Evolutionary conservation across 2,329 filamentous ascomycete species (phyloP).

Genomic region (Pseudogymnoascus pannorum): DNA sequence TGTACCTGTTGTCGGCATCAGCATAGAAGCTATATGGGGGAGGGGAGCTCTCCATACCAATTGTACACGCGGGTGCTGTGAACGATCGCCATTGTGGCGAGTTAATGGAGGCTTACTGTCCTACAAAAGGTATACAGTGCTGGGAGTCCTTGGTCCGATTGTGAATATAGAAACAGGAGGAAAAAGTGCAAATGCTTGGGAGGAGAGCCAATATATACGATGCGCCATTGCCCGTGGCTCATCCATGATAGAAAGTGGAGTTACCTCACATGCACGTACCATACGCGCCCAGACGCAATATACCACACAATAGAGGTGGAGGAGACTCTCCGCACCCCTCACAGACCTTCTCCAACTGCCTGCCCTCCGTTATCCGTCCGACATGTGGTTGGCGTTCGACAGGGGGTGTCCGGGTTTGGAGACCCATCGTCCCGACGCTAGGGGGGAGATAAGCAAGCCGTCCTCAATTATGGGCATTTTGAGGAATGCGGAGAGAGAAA

Average conservation of each 20-base stretch:
- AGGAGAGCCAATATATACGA: neutral
- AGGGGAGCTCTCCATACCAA: neutral
- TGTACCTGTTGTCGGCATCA: conserved; percentile 42
- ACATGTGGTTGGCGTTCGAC: neutral
- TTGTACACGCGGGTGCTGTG: conserved; percentile 6
- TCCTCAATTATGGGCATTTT: neutral
- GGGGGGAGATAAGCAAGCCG: neutral
- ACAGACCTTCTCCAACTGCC: neutral
- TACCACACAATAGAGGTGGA: neutral
- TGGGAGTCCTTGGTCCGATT: neutral
- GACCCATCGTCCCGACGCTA: neutral
- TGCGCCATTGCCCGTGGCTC: neutral
- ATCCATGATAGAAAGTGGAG: neutral
- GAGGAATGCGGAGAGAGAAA: neutral
- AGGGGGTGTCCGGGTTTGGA: neutral
- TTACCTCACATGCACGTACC: neutral
- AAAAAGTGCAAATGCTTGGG: neutral
- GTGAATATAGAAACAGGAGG: neutral
- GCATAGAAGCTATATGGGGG: neutral
- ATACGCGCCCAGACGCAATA: neutral
- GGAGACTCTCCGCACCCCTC: neutral
- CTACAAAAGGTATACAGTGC: neutral
- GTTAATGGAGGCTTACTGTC: conserved; percentile 1
- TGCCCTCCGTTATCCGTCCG: neutral
- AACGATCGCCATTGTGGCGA: conserved; percentile 6